These are phyloP conservation scores for Alternaria sp. DNA, from an alignment of 2,329 filamentous ascomycete genomes.

Conservation along the genomic window DNA sequence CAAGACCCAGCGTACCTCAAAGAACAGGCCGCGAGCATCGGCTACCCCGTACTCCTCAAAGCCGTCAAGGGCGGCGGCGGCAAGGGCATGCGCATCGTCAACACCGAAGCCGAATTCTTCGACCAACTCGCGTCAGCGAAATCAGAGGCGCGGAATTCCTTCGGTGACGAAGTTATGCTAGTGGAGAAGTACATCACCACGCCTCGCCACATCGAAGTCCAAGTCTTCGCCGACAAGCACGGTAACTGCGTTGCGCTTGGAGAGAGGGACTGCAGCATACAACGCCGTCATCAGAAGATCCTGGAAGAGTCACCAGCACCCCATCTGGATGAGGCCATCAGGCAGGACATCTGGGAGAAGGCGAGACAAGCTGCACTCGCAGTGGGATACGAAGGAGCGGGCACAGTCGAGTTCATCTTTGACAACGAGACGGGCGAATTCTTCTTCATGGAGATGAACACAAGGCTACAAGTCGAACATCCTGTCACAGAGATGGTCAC, in stretches of 20 bases:
- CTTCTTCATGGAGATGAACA: slow-evolving; percentile 77
- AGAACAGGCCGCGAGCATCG: slow-evolving; percentile 74
- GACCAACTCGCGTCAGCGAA: slow-evolving; percentile 69
- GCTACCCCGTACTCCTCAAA: slow-evolving; percentile 69
- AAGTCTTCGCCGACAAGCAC: slow-evolving; percentile 70
- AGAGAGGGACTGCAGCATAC: slow-evolving; percentile 71
- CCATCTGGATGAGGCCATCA: slow-evolving; percentile 63
- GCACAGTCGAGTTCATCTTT: slow-evolving; percentile 73
- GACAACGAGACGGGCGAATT: slow-evolving; percentile 71
- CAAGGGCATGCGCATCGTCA: slow-evolving; percentile 74
- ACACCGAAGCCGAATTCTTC: slow-evolving; percentile 63
- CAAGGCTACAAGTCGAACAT: slow-evolving; percentile 93
- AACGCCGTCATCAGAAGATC: slow-evolving; percentile 70
- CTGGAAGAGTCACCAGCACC: slow-evolving; percentile 71
- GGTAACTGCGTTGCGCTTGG: slow-evolving; percentile 70
- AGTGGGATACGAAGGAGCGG: slow-evolving; percentile 70
- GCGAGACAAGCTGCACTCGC: slow-evolving; percentile 68
- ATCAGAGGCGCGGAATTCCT: slow-evolving; percentile 68
- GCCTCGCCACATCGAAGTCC: slow-evolving; percentile 70
- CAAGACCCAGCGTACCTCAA: slow-evolving; percentile 72
- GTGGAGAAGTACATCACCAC: slow-evolving; percentile 73
- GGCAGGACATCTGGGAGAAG: slow-evolving; percentile 70
- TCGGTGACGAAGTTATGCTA: slow-evolving; percentile 70
- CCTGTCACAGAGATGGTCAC: slow-evolving; percentile 87
- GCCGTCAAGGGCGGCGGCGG: slow-evolving; percentile 70